Evolutionary conservation across 2,329 filamentous ascomycete genomes (phyloP), one percentile per base, ranked within the genome.

Genomic region (Arachnopeziza araneosa): DNA sequence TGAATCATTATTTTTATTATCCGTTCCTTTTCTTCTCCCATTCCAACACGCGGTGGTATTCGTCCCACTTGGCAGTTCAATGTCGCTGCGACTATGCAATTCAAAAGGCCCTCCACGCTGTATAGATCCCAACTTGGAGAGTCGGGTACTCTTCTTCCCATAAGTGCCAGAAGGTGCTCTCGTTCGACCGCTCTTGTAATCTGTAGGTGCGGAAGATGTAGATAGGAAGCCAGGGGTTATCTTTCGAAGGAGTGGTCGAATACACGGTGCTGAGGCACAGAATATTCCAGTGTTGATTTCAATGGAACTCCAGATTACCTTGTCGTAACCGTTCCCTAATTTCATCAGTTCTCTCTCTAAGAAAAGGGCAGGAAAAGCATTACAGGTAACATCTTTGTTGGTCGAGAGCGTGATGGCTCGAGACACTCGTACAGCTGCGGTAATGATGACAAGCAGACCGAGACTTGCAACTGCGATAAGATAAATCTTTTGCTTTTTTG

Each of bases 231-330:
- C 32, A 4, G 63, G 63, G 5, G 57, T 56, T 19, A 63, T 24
- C 32, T 66, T 51, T 2, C 60, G 55, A 19, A 66, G 52, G 36
- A 65, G 54, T 3, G 64, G 64, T 17, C 58, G 56, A n/a, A 67
- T 60, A 23, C 58, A 54, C 19, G 66, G 58, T 14, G 60, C 64
- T 1, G 61, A 64, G 14, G 61, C 62, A 36, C 62, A 66, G 32
- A 68, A 64, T 10, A 64, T 53, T 0, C 61, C 62, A 9, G 62
- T 60, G 44, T 52, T 54, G 19, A 65, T 44, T 59, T 65, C 66
- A n/a, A 68, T 54, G 3, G 62, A 52, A 8, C 57, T 59, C 65
- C 61, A 66, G n/a, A 59, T 62, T 23, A 58, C 61, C 1, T 65
- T 57, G 19, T 60, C 54, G 50, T 36, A 61, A 21, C 53, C 56